These are phyloP conservation scores for Rubia tinctorum DNA, from an alignment of 305 asterid genomes.

Conservation along the genomic window DNA sequence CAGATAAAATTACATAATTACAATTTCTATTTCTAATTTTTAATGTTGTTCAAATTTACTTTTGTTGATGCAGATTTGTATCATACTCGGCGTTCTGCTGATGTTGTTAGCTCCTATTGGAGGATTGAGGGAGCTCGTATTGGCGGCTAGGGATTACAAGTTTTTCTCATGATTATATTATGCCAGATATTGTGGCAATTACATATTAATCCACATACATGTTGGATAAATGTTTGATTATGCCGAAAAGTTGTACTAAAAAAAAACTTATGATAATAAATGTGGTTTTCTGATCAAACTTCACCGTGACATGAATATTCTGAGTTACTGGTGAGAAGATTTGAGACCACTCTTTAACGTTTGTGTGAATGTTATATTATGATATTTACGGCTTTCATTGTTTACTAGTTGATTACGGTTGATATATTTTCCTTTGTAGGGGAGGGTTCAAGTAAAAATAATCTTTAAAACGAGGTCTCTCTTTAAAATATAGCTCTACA, in stretches of 20 bases:
- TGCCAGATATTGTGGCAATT: neutral
- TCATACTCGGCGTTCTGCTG: neutral
- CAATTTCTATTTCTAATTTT: neutral
- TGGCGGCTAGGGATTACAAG: constrained; percentile 1
- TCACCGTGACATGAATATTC: neutral
- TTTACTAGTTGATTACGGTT: too few relatives aligned
- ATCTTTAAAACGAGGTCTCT: too few relatives aligned
- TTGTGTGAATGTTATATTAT: neutral
- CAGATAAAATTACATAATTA: neutral
- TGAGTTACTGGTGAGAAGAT: too few relatives aligned
- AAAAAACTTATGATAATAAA: neutral
- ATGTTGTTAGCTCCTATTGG: neutral
- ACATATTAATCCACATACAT: neutral
- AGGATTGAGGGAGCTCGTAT: constrained; percentile 1
- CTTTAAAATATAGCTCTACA: too few relatives aligned
- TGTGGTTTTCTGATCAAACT: neutral
- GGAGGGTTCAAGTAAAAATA: too few relatives aligned
- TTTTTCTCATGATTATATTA: neutral
- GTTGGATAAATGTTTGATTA: neutral
- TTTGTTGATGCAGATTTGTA: neutral
- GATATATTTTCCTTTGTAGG: too few relatives aligned
- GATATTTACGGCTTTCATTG: neutral
- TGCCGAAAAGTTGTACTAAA: neutral
- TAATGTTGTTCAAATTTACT: neutral
- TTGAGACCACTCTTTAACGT: neutral